Evolutionary conservation across 2,329 filamentous ascomycete genomes (phyloP).

Genomic region (Colletotrichum sp.): DNA sequence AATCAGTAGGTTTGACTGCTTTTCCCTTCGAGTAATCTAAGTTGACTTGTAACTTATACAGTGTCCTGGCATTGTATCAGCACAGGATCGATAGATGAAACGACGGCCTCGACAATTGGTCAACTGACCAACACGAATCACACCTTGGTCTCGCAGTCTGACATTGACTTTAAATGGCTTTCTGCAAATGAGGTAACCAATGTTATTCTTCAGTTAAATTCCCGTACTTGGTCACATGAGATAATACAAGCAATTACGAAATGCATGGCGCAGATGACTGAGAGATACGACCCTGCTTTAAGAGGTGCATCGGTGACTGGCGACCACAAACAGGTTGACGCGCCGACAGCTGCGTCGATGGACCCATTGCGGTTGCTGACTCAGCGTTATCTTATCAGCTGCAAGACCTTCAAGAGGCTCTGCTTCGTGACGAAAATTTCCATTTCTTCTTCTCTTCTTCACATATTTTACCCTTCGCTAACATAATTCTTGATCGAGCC

Average conservation of each 20-base stretch:
- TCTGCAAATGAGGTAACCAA: not conserved
- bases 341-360: not conserved
- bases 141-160: not conserved
- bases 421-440: not conserved
- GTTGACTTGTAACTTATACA: not conserved
- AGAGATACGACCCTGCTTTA: not conserved
- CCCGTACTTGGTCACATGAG: not conserved
- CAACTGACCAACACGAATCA: constrained; percentile 5
- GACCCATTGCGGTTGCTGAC: not conserved
- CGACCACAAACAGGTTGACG: not conserved
- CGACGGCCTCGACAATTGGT: not conserved
- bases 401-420: not conserved
- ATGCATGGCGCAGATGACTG: not conserved
- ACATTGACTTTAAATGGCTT: not conserved
- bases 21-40: not conserved
- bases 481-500: constrained; percentile 38
- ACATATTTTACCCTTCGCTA: constrained; percentile 53
- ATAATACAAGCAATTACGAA: not conserved
- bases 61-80: not conserved
- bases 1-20: not conserved
- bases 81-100: not conserved
- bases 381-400: constrained; percentile 18
- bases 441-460: constrained; percentile 36
- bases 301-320: not conserved
- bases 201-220: not conserved